Evolutionary conservation across 73 alveolate species (phyloP).

Genomic region (Paramecium pentaurelia): DNA sequence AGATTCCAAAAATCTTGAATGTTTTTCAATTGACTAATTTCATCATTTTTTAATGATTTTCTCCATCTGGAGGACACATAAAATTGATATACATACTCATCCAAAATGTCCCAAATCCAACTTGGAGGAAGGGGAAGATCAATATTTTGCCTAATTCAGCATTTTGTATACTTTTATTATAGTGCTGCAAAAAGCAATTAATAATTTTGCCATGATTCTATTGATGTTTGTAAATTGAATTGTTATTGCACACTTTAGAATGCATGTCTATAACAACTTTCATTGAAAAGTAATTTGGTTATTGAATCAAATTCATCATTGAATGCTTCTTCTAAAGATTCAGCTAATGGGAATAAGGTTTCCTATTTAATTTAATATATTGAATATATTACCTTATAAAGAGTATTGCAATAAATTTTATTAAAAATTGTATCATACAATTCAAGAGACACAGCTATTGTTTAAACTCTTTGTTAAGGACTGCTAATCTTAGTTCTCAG

Average conservation of each 20-base stretch:
- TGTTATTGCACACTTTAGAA: background rate
- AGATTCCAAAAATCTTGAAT: conserved; percentile 4
- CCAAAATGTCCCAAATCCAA: conserved; percentile 34
- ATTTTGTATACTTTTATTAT: background rate
- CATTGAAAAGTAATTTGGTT: background rate
- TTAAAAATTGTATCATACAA: background rate
- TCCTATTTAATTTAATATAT: background rate
- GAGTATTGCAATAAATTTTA: conserved; percentile 32
- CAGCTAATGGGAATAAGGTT: background rate
- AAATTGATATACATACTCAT: background rate
- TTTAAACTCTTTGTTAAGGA: background rate
- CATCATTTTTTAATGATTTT: background rate
- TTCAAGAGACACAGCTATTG: background rate
- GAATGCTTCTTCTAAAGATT: background rate
- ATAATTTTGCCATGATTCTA: conserved; percentile 29
- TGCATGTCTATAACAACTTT: conserved; percentile 29
- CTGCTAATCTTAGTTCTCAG: conserved; percentile 18
- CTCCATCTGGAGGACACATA: conserved; percentile 44
- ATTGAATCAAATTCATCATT: conserved; percentile 21
- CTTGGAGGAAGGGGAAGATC: conserved; percentile 20
- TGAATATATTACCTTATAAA: background rate
- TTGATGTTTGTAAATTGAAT: background rate
- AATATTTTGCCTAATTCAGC: background rate
- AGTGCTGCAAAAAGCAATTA: background rate
- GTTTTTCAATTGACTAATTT: background rate